These are phyloP conservation scores for Tetrahymena elliotti DNA, from an alignment of 73 alveolate genomes.

Conservation along the genomic window DNA sequence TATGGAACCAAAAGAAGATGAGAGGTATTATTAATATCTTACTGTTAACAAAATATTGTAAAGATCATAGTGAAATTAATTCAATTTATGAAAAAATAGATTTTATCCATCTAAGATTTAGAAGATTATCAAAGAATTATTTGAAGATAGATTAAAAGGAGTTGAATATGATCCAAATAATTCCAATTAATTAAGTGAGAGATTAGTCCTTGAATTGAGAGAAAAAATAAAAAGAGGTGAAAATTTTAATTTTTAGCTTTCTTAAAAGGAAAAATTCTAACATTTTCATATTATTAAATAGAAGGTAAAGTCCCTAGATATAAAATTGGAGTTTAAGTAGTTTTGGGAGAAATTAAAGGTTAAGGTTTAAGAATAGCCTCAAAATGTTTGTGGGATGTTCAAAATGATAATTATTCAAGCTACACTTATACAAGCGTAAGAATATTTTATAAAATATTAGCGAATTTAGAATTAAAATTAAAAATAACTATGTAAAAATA, in stretches of 20 bases:
- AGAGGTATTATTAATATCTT: background rate
- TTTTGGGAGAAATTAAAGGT: constrained; percentile 81
- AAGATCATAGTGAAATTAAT: background rate
- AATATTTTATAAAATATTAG: no score
- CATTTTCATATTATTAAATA: background rate
- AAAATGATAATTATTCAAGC: constrained; percentile 57
- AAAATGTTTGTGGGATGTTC: constrained; percentile 81
- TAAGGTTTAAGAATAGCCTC: constrained; percentile 80
- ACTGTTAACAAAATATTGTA: background rate
- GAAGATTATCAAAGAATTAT: background rate
- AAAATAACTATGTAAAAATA: no score
- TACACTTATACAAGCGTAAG: constrained; percentile 38
- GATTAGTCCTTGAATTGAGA: background rate
- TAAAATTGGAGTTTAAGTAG: constrained; percentile 75
- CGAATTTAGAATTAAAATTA: no score
- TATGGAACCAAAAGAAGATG: background rate
- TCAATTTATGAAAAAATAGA: background rate
- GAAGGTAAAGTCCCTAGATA: constrained; percentile 46
- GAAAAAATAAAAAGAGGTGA: background rate
- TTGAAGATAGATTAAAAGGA: background rate
- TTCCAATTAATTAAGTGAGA: background rate
- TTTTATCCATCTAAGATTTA: background rate
- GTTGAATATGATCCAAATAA: background rate
- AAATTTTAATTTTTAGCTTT: background rate
- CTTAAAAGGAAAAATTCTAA: background rate